Conservation (phyloP, 306 rosid species). For the Cicer cuneatum region DNA sequence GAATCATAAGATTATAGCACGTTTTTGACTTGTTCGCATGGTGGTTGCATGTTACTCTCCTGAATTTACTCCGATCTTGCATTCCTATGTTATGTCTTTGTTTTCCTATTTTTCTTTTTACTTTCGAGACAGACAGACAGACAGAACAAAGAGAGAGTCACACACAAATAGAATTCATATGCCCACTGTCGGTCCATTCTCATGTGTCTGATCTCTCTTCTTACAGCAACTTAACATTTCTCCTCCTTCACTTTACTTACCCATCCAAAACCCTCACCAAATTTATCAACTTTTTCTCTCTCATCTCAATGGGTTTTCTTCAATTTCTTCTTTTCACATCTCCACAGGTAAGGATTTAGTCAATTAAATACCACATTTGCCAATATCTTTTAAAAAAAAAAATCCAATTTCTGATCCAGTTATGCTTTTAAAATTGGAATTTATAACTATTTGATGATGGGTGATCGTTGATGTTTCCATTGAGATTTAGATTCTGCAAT, state of each 20-base stretch:
- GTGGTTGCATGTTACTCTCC: conserved; percentile 32
- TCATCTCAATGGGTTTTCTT: conserved; percentile 36
- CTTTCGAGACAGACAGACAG: neutral
- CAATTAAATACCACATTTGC: neutral
- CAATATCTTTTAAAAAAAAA: neutral
- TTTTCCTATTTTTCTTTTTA: neutral
- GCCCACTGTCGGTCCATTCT: conserved; percentile 29
- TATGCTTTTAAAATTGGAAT: neutral
- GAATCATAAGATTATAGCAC: neutral
- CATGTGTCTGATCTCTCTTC: neutral
- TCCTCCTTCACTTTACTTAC: neutral
- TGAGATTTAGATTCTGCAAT: neutral
- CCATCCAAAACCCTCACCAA: conserved; percentile 24
- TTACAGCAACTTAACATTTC: conserved; percentile 1
- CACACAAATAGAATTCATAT: neutral
- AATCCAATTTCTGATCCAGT: too few relatives aligned
- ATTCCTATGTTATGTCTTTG: neutral
- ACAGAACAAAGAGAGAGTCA: neutral
- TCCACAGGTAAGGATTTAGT: neutral
- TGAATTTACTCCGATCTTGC: conserved; percentile 30
- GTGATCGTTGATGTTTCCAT: conserved; percentile 33
- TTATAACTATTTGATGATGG: conserved; percentile 25
- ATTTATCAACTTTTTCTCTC: conserved; percentile 17
- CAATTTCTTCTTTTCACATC: conserved; percentile 33
- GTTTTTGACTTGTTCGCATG: conserved; percentile 30